phyloP scores from a whole-genome alignment of 2,329 filamentous ascomycete species.

The Thielaviopsis musarum region DNA sequence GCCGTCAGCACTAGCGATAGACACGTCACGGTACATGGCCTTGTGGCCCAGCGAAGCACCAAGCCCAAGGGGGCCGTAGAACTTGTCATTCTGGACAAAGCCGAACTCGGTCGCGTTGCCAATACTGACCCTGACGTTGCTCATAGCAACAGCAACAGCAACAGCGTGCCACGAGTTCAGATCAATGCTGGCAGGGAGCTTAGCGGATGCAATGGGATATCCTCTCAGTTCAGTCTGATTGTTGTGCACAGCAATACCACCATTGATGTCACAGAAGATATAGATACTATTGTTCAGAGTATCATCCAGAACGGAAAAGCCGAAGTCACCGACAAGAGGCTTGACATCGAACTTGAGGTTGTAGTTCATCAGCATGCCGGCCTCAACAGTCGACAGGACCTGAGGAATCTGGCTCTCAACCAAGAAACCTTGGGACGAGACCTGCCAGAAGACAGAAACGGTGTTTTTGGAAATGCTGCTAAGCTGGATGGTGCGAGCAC shows the following conservation, averaged over 20 bases:
- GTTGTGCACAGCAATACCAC: conserved; percentile 11
- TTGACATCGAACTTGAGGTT: conserved; percentile 17
- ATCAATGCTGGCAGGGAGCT: background rate
- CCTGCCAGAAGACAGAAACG: conserved; percentile 17
- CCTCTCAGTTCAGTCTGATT: background rate
- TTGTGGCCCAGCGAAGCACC: conserved; percentile 19
- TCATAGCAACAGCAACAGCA: conserved; percentile 13
- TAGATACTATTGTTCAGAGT: conserved; percentile 19
- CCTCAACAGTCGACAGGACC: conserved; percentile 9
- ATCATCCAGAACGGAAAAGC: conserved; percentile 18
- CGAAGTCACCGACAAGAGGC: conserved; percentile 17
- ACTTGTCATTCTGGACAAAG: conserved; percentile 17
- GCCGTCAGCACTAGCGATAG: conserved; percentile 6
- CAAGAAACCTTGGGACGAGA: conserved; percentile 17
- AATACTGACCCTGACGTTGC: conserved; percentile 14
- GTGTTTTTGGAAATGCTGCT: conserved; percentile 17
- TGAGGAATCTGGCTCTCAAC: conserved; percentile 18
- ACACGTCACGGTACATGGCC: conserved; percentile 16
- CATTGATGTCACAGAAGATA: conserved; percentile 16
- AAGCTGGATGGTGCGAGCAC: conserved; percentile 19
- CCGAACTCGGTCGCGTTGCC: conserved; percentile 14
- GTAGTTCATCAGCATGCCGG: conserved; percentile 14
- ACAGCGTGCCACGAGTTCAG: conserved; percentile 12
- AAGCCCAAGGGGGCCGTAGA: conserved; percentile 19
- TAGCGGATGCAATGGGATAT: background rate